Evolutionary conservation across 805 yeast species (phyloP).

Genomic region (Saturnispora dispora): DNA sequence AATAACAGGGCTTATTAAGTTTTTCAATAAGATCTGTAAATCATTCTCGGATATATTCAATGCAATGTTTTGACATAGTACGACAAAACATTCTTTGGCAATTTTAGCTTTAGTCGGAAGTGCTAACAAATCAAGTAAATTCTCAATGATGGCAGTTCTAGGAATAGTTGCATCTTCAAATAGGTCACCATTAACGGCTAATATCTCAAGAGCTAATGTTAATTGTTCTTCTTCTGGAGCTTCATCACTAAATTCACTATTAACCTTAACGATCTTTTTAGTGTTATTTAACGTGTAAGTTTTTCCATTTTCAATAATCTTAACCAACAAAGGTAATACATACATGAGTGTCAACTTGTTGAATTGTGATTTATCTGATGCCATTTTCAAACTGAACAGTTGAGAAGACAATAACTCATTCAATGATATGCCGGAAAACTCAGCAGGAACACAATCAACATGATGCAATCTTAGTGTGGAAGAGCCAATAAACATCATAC

Average conservation of each 20-base stretch:
- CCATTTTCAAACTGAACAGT: conserved; percentile 64
- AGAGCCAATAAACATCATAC: conserved; percentile 51
- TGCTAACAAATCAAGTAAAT: conserved; percentile 56
- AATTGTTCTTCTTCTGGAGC: conserved; percentile 85
- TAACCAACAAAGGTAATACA: conserved; percentile 62
- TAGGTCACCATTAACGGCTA: conserved; percentile 57
- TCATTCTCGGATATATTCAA: conserved; percentile 50
- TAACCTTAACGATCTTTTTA: conserved; percentile 37
- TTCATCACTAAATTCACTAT: conserved; percentile 69
- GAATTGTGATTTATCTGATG: conserved; percentile 63
- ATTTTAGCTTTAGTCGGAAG: conserved; percentile 71
- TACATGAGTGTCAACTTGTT: conserved; percentile 64
- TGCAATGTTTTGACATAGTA: conserved; percentile 70
- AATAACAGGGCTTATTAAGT: conserved; percentile 48
- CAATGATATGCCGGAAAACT: conserved; percentile 42
- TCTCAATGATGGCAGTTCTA: conserved; percentile 51
- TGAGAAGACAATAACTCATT: conserved; percentile 51
- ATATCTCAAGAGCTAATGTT: conserved; percentile 64
- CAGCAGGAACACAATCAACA: conserved; percentile 36
- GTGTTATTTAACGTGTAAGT: conserved; percentile 43
- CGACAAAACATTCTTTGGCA: conserved; percentile 74
- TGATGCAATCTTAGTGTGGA: conserved; percentile 55
- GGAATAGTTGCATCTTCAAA: conserved; percentile 64
- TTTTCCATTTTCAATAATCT: conserved; percentile 61
- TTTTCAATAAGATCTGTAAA: conserved; percentile 45